Evolutionary conservation across 345 rosid species (phyloP), one percentile per base, ranked within the genome.

Genomic region (Citrus glauca): DNA sequence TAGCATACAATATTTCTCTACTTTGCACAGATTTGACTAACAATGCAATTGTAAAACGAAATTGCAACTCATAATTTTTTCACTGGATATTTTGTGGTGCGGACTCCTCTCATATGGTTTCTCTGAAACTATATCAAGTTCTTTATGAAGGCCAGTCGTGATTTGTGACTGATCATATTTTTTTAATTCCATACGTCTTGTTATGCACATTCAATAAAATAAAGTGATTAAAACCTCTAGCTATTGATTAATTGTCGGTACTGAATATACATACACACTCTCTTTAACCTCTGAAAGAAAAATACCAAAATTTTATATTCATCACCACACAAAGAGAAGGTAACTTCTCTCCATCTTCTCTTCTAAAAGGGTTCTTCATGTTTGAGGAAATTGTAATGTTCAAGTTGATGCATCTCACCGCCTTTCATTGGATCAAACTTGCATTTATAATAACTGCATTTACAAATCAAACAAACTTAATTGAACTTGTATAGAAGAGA

Each of bases 391-490:
- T 85, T 87, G 78, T 79, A 79, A 82, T 82, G 56, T 27, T 87
- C 86, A 24, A 89, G 84, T 76, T 78, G 90, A 61, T 40, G 81
- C 90, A 89, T 89, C 79, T 87, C 86, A 66, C 90, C 92, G 1
- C 92, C 89, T 5, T 32, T 69, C 25, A 25, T 75, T 1, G 90
- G 86, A 33, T 87, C 85, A 50, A 87, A 89, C 78, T 74, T 79
- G 27, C 88, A 89, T 78, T 84, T 75, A 65, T 87, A 80, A 68
- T 85, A 87, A 80, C 92, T 89, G 90, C 85, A 76, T 67, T 28
- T 16, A 35, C 53, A 72, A 73, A 30, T 28, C 8, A 63, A 62
- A 28, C 20, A 53, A 17, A 17, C 22, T 53, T 16, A 53, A 53
- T 6, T 53, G 9, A 53, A 17, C 57, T 53, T 53, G 22, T 19